Evolutionary conservation across 2,329 filamentous ascomycete species (phyloP).

Genomic region (Botrytis cinerea): DNA sequence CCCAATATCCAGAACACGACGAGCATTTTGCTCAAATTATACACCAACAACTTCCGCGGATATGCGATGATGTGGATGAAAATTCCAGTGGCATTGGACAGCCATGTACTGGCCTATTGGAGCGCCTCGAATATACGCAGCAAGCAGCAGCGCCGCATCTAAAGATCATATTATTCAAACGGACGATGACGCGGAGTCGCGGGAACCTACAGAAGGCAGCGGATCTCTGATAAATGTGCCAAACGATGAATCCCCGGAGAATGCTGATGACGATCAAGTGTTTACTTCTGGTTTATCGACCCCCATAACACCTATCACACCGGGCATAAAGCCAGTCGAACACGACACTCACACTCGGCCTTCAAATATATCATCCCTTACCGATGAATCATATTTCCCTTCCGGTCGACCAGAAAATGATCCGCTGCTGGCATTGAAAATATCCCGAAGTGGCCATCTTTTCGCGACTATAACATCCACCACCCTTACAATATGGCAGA

Average conservation of each 20-base stretch:
- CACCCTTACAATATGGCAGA: constrained; percentile 94
- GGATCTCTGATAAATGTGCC: constrained; percentile 39
- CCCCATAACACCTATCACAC: constrained; percentile 57
- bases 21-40: constrained; percentile 28
- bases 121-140: constrained; percentile 80
- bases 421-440: constrained; percentile 71
- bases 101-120: constrained; percentile 92
- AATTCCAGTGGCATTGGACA: constrained; percentile 38
- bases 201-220: constrained; percentile 43
- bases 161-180: constrained; percentile 54
- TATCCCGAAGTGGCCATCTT: constrained; percentile 76
- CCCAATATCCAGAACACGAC: constrained; percentile 8
- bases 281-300: constrained; percentile 43
- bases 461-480: constrained; percentile 87
- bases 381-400: constrained; percentile 25
- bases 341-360: constrained; percentile 47
- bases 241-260: constrained; percentile 34
- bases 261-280: constrained; percentile 35
- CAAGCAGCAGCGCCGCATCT: constrained; percentile 63
- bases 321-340: constrained; percentile 60
- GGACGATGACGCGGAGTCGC: constrained; percentile 59
- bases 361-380: constrained; percentile 27
- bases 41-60: constrained; percentile 34
- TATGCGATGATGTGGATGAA: constrained; percentile 43
- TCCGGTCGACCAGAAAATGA: constrained; percentile 49